Percentiles rank a stretch among this genome's conserved stretches.
Evolutionary conservation across 2,329 filamentous ascomycete species (phyloP).

Genomic region (Trichocomaceae sp.): DNA sequence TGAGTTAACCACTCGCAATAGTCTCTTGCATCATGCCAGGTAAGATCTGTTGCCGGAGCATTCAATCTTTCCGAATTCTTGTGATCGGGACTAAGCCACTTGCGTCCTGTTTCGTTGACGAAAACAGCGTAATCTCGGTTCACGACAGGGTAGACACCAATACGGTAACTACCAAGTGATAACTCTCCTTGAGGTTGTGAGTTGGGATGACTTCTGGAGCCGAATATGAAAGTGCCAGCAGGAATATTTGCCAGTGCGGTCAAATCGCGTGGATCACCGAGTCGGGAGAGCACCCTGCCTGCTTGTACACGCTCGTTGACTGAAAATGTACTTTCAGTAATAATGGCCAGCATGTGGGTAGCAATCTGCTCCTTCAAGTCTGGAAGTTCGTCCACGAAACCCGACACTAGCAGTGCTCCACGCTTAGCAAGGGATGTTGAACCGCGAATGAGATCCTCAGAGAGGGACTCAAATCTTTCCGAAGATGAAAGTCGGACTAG

Average conservation of each 20-base stretch:
- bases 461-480: not conserved
- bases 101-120: not conserved
- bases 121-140: not conserved
- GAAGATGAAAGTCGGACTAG: not conserved
- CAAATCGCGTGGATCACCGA: not conserved
- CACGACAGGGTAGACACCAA: not conserved
- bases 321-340: not conserved
- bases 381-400: not conserved
- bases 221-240: not conserved
- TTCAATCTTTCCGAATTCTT: not conserved
- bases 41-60: not conserved
- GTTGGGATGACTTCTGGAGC: not conserved
- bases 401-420: not conserved
- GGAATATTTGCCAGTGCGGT: not conserved
- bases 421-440: not conserved
- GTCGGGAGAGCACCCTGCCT: not conserved
- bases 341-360: not conserved
- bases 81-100: not conserved
- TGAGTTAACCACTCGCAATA: not conserved
- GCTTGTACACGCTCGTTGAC: not conserved
- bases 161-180: not conserved
- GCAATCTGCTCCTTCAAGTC: not conserved
- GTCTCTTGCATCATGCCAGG: not conserved
- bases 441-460: not conserved
- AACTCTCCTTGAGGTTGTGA: not conserved